Evolutionary conservation across 2,329 filamentous ascomycete genomes (phyloP).

Genomic region (Trichophyton verrucosum): DNA sequence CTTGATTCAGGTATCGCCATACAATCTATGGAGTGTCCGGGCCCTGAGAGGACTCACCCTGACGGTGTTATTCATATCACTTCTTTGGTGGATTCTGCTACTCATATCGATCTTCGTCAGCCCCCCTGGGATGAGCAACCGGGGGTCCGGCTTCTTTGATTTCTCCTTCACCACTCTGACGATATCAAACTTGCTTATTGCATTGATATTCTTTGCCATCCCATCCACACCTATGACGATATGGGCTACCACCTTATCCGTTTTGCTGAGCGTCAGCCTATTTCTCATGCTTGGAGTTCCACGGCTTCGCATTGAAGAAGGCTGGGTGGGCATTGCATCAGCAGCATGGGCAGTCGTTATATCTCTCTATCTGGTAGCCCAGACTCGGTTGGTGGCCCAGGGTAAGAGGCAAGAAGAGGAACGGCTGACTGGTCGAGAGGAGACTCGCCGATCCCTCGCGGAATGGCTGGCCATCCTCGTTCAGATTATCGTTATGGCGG

Average conservation of each 20-base stretch:
- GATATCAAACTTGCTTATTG: constrained; percentile 59
- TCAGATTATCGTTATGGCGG: constrained; percentile 57
- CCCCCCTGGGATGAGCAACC: constrained; percentile 70
- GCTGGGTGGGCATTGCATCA: constrained; percentile 79
- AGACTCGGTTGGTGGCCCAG: constrained; percentile 75
- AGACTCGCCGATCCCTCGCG: constrained; percentile 65
- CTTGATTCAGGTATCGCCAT: constrained; percentile 55
- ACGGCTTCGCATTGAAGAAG: constrained; percentile 67
- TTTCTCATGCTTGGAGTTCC: constrained; percentile 67
- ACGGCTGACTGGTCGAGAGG: constrained; percentile 74
- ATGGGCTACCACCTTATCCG: constrained; percentile 54
- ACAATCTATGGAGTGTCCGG: constrained; percentile 87
- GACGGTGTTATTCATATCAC: constrained; percentile 59
- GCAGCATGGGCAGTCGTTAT: constrained; percentile 74
- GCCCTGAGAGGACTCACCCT: constrained; percentile 66
- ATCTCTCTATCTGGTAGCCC: constrained; percentile 63
- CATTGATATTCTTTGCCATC: constrained; percentile 73
- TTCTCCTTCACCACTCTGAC: constrained; percentile 75
- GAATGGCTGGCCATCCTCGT: constrained; percentile 76
- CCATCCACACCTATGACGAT: constrained; percentile 71
- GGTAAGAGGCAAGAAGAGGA: constrained; percentile 90
- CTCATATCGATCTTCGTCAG: constrained; percentile 87
- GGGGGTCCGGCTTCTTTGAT: constrained; percentile 84
- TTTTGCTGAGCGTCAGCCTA: constrained; percentile 58
- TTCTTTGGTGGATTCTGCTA: constrained; percentile 85